These are phyloP conservation scores for Penicillium sp. DNA, from an alignment of 2,329 filamentous ascomycete species.

Conservation along the genomic window DNA sequence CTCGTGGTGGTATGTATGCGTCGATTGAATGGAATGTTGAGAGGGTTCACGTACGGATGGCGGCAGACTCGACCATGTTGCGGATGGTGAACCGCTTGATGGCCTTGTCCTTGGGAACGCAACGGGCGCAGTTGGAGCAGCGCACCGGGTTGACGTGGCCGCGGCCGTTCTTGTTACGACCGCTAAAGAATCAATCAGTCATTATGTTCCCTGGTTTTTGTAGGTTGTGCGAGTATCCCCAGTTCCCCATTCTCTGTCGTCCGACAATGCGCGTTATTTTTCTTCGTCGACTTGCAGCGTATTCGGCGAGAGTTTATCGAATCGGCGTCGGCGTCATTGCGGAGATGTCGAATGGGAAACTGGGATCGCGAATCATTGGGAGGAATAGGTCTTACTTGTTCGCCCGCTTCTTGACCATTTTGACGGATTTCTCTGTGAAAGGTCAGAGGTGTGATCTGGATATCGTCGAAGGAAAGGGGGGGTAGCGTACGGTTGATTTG, in stretches of 20 bases:
- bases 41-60: constrained; percentile 80
- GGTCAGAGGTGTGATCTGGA: constrained; percentile 34
- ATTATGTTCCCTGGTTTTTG: constrained; percentile 19
- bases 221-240: constrained; percentile 11
- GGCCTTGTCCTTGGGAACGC: constrained; percentile 99
- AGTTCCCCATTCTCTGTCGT: constrained; percentile 24
- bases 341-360: constrained; percentile 33
- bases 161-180: constrained; percentile 99
- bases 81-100: constrained; percentile 99
- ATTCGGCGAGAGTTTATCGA: constrained; percentile 11
- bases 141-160: constrained; percentile 99
- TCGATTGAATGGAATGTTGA: constrained; percentile 6
- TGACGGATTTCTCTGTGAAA: constrained; percentile 55
- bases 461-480: constrained; percentile 23
- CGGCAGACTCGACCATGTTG: constrained; percentile 99
- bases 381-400: constrained; percentile 64
- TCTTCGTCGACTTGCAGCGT: constrained; percentile 2
- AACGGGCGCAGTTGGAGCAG: constrained; percentile 86
- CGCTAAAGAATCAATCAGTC: constrained; percentile 60
- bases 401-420: constrained; percentile 77
- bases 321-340: constrained; percentile 27
- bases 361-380: constrained; percentile 20
- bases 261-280: constrained; percentile 24
- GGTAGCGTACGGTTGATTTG: constrained; percentile 44
- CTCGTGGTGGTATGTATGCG: constrained; percentile 1